Conservation (phyloP, 2,329 filamentous ascomycete species). For the Chalaropsis thielavioides region DNA sequence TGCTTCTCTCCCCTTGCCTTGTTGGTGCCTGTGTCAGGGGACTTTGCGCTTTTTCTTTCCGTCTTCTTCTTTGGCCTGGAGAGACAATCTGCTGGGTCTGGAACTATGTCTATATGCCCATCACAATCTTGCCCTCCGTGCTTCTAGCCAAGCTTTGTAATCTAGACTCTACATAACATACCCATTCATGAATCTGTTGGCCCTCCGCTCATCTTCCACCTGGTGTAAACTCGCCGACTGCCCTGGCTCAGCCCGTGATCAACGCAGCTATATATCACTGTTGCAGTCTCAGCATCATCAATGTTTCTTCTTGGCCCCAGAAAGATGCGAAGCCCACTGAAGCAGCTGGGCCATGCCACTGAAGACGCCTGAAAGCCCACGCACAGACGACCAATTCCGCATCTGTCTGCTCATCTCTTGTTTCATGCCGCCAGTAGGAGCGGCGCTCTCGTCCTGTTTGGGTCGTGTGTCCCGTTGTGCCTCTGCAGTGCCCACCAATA, state of each 20-base stretch:
- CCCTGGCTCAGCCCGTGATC: too few species aligned
- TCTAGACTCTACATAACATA: not conserved
- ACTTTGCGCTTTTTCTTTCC: not conserved
- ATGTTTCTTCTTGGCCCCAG: too few species aligned
- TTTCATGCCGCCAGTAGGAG: not conserved
- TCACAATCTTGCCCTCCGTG: not conserved
- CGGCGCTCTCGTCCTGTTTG: not conserved
- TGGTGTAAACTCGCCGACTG: too few species aligned
- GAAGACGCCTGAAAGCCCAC: not conserved
- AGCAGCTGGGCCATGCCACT: not conserved
- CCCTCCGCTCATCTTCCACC: not conserved
- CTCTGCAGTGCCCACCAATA: not conserved
- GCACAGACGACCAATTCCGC: not conserved
- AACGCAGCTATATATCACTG: too few species aligned
- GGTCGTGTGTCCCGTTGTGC: not conserved
- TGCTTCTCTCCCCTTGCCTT: too few species aligned
- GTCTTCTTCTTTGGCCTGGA: not conserved
- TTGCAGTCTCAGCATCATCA: too few species aligned
- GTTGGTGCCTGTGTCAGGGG: not conserved
- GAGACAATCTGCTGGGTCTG: not conserved
- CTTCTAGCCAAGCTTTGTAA: not conserved
- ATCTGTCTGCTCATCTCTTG: not conserved
- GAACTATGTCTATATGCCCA: not conserved
- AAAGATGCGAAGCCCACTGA: not conserved
- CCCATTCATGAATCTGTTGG: not conserved